Evolutionary conservation across 306 rosid genomes (phyloP), one percentile per base, ranked within the genome.

Genomic region (Trifolium subterraneum): DNA sequence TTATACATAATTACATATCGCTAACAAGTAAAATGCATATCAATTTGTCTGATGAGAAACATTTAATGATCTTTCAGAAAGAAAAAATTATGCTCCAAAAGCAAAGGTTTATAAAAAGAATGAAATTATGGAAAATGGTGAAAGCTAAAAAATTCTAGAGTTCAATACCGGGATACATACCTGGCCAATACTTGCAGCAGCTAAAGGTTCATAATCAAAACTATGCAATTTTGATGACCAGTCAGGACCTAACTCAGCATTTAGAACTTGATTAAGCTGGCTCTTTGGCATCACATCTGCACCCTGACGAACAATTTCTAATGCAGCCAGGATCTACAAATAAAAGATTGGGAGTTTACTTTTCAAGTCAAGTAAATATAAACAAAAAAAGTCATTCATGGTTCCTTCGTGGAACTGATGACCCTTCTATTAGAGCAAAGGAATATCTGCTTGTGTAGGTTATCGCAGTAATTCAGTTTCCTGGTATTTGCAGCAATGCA

Each of bases 161-260:
- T 27, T 52, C 64, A 78, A 68, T 36, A 64, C 45, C 18, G 36
- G 74, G 35, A 55, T 19, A 81, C 47, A 69, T 79, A 94, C 98
- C 96, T 94, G 97, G 78, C 98, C 98, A 76, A 94, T 91, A 78
- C 98, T 91, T 68, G 97, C 97, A 75, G 98, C 90, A 60, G 98
- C 98, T 64, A 94, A 50, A 73, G 98, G 97, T 78, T 88, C 95
- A 83, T 91, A 94, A 81, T 91, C 95, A 82, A 94, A 94, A 75
- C 90, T 90, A 23, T 60, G 83, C 79, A 91, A 83, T 68, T 87
- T 88, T 14, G 97, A 83, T 58, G 90, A 71, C 97, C 98, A 94
- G 13, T 78, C 89, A 45, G 86, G 88, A 25, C 97, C 98, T 72
- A 94, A 84, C 78, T 94, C 98, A 29, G 88, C 84, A 69, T 83